Percentiles rank a stretch among this genome's conserved stretches.
Conservation (phyloP, 331 rosid species). For the Pyrus hybrid region DNA sequence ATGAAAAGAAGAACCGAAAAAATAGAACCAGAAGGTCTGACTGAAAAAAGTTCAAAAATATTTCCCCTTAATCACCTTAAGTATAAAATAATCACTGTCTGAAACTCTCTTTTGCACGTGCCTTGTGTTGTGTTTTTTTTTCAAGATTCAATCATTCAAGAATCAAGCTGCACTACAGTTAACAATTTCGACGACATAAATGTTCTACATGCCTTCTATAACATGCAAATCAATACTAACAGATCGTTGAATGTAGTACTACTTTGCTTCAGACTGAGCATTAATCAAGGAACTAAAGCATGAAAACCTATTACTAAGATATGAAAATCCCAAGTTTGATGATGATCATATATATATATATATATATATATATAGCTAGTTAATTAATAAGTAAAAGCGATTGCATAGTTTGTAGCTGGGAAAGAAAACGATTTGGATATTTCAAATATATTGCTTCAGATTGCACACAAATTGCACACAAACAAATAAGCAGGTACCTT, state of each 20-base stretch:
- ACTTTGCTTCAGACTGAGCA: neutral
- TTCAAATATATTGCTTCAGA: neutral
- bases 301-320: neutral
- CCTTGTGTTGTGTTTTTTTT: neutral
- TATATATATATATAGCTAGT: neutral
- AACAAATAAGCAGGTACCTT: constrained; percentile 31
- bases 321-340: neutral
- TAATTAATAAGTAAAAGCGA: neutral
- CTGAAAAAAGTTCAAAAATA: neutral
- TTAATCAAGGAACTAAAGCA: neutral
- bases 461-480: constrained; percentile 3
- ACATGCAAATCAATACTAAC: neutral
- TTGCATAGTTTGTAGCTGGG: neutral
- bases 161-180: neutral
- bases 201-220: neutral
- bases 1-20: neutral
- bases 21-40: neutral
- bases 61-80: neutral
- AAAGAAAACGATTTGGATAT: neutral
- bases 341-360: neutral
- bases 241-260: neutral
- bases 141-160: neutral
- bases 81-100: neutral
- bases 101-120: neutral
- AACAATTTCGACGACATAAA: neutral